Conservation (phyloP, 2,329 filamentous ascomycete species). For the Berkeleyomyces basicola region DNA sequence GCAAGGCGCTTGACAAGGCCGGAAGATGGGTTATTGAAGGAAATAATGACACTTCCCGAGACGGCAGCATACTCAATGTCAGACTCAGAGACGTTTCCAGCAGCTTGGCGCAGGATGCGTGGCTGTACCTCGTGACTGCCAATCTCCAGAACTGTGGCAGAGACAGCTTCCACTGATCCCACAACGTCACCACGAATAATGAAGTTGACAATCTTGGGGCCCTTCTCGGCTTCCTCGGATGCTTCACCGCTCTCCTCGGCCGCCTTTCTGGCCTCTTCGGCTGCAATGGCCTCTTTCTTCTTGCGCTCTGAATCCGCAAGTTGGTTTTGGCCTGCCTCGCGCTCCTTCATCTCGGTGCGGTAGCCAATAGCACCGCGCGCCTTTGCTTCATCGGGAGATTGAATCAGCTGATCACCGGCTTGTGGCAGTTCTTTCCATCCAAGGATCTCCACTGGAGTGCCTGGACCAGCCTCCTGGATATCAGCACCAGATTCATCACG, state of each 20-base stretch:
- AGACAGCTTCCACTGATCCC: conserved; percentile 82
- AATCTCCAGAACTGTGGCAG: conserved; percentile 57
- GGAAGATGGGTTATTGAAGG: conserved; percentile 65
- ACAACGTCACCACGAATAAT: conserved; percentile 85
- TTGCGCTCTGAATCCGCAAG: conserved; percentile 59
- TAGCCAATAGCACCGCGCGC: conserved; percentile 67
- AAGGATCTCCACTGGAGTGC: conserved; percentile 79
- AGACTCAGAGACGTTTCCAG: conserved; percentile 66
- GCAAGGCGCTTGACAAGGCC: conserved; percentile 53
- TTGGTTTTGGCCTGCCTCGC: conserved; percentile 59
- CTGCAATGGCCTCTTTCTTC: conserved; percentile 37
- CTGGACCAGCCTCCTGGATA: conserved; percentile 60
- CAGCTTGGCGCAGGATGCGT: conserved; percentile 57
- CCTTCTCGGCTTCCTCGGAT: conserved; percentile 22
- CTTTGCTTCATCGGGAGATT: conserved; percentile 61
- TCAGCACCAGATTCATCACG: conserved; percentile 68
- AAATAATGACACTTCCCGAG: conserved; percentile 60
- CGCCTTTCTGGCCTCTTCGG: conserved; percentile 22
- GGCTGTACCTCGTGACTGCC: conserved; percentile 73
- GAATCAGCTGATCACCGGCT: conserved; percentile 75
- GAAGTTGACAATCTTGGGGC: conserved; percentile 49
- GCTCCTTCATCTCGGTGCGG: conserved; percentile 53
- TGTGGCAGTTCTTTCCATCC: conserved; percentile 77
- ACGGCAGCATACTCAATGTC: conserved; percentile 77
- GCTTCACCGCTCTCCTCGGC: conserved; percentile 20